Percentiles rank a stretch among this genome's conserved stretches.
phyloP scores from a whole-genome alignment of 208 protist genomes.

The Wallacemonas sp. region DNA sequence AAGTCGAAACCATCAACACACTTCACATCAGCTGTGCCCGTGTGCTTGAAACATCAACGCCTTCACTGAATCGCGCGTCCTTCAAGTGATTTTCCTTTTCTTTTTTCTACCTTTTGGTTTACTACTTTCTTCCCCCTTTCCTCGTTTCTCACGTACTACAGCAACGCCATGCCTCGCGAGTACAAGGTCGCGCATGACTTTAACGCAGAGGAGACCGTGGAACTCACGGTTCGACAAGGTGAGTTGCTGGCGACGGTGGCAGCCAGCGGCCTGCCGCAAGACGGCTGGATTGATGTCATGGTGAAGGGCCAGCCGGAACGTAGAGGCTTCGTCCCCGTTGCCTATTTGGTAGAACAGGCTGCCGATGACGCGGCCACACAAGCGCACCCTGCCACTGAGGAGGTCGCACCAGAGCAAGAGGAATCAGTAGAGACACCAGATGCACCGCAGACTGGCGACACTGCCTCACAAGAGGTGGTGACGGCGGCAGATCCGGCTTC shows the following conservation, averaged over 20 bases:
- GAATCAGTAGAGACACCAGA: constrained; percentile 20
- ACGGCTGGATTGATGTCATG: constrained; percentile 23
- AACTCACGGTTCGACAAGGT: constrained; percentile 12
- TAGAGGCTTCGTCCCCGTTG: constrained; percentile 19
- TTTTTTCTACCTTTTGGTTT: constrained; percentile 5
- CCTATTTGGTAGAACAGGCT: constrained; percentile 11
- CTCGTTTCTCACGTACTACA: background rate
- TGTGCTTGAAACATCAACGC: too few relatives aligned
- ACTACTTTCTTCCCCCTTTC: constrained; percentile 1
- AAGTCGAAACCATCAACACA: too few relatives aligned
- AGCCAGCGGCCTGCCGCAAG: background rate
- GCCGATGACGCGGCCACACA: too few relatives aligned
- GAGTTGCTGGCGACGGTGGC: constrained; percentile 7
- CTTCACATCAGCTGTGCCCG: too few relatives aligned
- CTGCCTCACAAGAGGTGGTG: too few relatives aligned
- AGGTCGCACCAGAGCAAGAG: constrained; percentile 27
- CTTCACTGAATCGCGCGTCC: too few relatives aligned
- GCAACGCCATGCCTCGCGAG: background rate
- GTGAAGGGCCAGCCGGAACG: constrained; percentile 7
- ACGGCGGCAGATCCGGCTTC: too few relatives aligned
- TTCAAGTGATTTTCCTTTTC: too few relatives aligned
- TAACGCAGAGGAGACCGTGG: constrained; percentile 15
- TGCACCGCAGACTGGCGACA: too few relatives aligned
- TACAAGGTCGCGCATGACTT: constrained; percentile 14
- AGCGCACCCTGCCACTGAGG: too few relatives aligned